phyloP scores from a whole-genome alignment of 2,329 filamentous ascomycete genomes.

The Zymoseptoria tritici region DNA sequence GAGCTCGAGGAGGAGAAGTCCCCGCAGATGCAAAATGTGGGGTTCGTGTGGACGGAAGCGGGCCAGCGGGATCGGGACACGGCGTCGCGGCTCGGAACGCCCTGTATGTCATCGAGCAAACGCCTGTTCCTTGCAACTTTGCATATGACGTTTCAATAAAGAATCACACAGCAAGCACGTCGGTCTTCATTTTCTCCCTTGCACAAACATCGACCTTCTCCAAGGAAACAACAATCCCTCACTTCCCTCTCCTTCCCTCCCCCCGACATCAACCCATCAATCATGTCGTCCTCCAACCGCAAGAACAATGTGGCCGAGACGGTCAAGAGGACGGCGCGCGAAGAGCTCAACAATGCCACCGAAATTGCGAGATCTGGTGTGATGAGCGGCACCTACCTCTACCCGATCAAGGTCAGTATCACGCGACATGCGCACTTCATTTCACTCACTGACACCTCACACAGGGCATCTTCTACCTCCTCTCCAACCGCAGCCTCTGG shows the following conservation, averaged over 20 bases:
- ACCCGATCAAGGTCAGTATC: slow-evolving; percentile 61
- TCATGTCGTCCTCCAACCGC: too few relatives aligned
- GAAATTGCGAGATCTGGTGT: slow-evolving; percentile 60
- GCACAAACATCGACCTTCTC: neutral
- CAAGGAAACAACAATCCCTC: neutral
- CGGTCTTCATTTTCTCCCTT: too few relatives aligned
- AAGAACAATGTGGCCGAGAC: slow-evolving; percentile 27
- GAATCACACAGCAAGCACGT: neutral
- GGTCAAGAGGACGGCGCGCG: slow-evolving; percentile 51
- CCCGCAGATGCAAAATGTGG: too few relatives aligned
- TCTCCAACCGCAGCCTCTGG: slow-evolving; percentile 52
- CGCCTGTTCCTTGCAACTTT: neutral
- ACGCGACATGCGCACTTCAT: too few relatives aligned
- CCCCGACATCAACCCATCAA: too few relatives aligned
- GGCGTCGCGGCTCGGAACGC: too few relatives aligned
- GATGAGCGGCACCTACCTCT: slow-evolving; percentile 72
- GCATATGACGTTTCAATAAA: neutral
- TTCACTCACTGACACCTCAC: neutral
- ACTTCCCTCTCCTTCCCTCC: too few relatives aligned
- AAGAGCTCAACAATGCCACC: slow-evolving; percentile 64
- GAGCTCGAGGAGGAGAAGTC: too few relatives aligned
- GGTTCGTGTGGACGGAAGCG: too few relatives aligned
- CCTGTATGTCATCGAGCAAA: too few relatives aligned
- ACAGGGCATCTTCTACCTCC: slow-evolving; percentile 55
- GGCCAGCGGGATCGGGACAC: too few relatives aligned